phyloP scores from a whole-genome alignment of 1,284 basidiomycete genomes.

The Sanghuangporus baumii region DNA sequence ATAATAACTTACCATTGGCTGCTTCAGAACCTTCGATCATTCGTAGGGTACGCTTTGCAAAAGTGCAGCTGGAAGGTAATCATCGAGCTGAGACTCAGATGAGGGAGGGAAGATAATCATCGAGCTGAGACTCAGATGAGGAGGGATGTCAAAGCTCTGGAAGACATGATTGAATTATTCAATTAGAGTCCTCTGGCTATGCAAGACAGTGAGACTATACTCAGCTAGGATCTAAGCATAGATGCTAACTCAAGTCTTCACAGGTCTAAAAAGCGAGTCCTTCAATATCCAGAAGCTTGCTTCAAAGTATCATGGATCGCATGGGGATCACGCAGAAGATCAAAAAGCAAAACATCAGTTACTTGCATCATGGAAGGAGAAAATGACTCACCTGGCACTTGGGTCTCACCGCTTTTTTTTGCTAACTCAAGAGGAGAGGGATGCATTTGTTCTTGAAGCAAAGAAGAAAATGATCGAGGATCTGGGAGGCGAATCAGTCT shows the following conservation, averaged over 20 bases:
- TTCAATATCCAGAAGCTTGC: not conserved
- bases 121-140: too few species aligned
- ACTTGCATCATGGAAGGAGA: not conserved
- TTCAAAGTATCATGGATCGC: not conserved
- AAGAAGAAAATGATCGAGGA: not conserved
- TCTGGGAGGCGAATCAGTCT: constrained; percentile 5
- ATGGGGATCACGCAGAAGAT: too few species aligned
- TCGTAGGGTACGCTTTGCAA: constrained; percentile 1
- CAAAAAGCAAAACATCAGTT: not conserved
- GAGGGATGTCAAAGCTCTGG: not conserved
- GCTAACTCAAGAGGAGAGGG: not conserved
- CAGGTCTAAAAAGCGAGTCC: not conserved
- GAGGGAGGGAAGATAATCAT: too few species aligned
- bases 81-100: constrained; percentile 8
- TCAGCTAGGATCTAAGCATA: not conserved
- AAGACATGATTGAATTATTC: not conserved
- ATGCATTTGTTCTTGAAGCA: not conserved
- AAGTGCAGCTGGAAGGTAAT: not conserved
- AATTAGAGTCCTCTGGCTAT: constrained; percentile 4
- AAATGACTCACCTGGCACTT: not conserved
- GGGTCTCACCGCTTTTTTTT: not conserved
- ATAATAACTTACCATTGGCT: not conserved
- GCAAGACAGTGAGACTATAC: not conserved
- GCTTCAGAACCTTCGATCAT: too few species aligned
- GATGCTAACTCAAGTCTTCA: not conserved